Base-by-base conservation (phyloP, 225 moss, liverwort and hornwort genomes). In the Rhytidiadelphus loreus region DNA sequence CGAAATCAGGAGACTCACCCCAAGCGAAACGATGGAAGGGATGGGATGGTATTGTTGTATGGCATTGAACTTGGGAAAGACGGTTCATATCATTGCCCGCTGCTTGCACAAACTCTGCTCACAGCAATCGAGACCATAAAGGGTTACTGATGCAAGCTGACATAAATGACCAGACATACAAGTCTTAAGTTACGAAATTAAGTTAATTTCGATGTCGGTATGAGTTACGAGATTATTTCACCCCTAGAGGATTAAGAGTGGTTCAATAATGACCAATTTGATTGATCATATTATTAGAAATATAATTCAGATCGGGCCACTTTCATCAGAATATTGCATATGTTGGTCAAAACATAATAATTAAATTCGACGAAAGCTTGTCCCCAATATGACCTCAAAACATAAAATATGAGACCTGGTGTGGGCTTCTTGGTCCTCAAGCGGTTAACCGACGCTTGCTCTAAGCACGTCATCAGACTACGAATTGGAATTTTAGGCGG, bases 21-120 rank as follows among this genome's bases (percentile, higher is more conserved):
- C 95, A 95, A 87, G 92, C 74, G 86, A 95, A 95, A 59, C 90
- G 88, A 83, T 95, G 89, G 78, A 95, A 91, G 57, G 95, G 95
- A 82, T 95, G 95, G 82, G 89, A 89, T 22, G 93, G 57, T 66
- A 86, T 70, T 53, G 95, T 81, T 70, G 94, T 92, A 74, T 93
- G 92, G 88, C 94, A 94, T 78, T 90, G 93, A 85, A 95, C 90
- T 91, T 95, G 95, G 53, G 85, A 88, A 62, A 94, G 93, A 57
- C 93, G 94, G 90, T 90, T 92, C 91, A 89, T 79, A n/a, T 94
- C 93, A 90, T 93, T 91, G 69, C 89, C 90, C 48, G 92, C 66
- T 58, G 94, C 94, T 93, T 91, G 91, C 85, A 91, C 93, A 89
- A 95, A 95, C 82, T 95, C 95, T 95, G 95, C 55, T 84, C 77